Percentiles rank a stretch among this genome's conserved stretches.
These are phyloP conservation scores for Oenanthe sinensis DNA, from an alignment of 129 eudicot species.

Conservation along the genomic window DNA sequence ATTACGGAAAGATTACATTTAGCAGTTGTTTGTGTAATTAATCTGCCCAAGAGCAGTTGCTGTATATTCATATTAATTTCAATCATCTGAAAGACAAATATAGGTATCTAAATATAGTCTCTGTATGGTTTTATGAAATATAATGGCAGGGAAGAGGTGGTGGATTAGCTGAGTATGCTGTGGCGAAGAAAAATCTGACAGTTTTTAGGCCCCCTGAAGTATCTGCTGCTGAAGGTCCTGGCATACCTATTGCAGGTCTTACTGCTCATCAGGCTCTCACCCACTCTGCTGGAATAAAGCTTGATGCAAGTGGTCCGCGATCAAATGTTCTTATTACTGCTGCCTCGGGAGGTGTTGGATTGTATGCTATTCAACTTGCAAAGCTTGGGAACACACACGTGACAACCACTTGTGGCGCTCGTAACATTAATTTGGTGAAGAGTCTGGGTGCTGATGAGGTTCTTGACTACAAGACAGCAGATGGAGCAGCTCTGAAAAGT, in stretches of 20 bases:
- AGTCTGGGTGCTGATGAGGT: constrained; percentile 61
- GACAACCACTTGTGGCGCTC: constrained; percentile 60
- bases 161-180: constrained; percentile 48
- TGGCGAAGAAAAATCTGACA: constrained; percentile 37
- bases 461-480: constrained; percentile 53
- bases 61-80: neutral
- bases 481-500: constrained; percentile 50
- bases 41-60: neutral
- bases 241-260: constrained; percentile 32
- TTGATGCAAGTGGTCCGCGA: constrained; percentile 39
- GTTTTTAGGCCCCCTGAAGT: constrained; percentile 45
- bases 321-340: constrained; percentile 50
- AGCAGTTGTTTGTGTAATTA: neutral
- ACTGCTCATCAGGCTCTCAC: constrained; percentile 48
- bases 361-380: constrained; percentile 52
- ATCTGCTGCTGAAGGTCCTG: constrained; percentile 44
- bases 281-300: constrained; percentile 31
- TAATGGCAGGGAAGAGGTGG: constrained; percentile 43
- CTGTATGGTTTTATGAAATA: neutral
- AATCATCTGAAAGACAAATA: neutral
- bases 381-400: constrained; percentile 48
- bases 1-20: neutral
- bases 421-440: constrained; percentile 43
- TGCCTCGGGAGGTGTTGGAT: constrained; percentile 64
- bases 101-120: neutral